Evolutionary conservation across 805 yeast genomes (phyloP).

Genomic region (Teunomyces gatunensis): DNA sequence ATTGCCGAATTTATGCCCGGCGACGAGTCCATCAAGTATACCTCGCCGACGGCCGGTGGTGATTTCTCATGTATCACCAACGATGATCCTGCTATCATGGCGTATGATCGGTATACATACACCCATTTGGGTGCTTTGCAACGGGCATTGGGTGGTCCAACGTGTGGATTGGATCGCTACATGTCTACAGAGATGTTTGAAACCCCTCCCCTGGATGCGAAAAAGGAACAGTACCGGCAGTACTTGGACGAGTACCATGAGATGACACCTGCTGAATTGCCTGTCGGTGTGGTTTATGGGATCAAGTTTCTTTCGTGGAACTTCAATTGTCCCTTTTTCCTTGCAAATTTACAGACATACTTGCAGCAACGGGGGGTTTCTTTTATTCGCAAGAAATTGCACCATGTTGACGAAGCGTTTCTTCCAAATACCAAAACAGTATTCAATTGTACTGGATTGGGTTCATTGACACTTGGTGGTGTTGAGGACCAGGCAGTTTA

Average conservation of each 20-base stretch:
- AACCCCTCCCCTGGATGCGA: slow-evolving; percentile 40
- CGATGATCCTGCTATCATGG: slow-evolving; percentile 42
- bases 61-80: slow-evolving; percentile 51
- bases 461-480: slow-evolving; percentile 63
- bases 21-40: slow-evolving; percentile 67
- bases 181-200: slow-evolving; percentile 66
- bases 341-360: slow-evolving; percentile 45
- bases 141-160: slow-evolving; percentile 46
- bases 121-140: slow-evolving; percentile 44
- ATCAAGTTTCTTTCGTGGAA: slow-evolving; percentile 59
- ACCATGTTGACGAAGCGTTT: slow-evolving; percentile 59
- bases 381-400: slow-evolving; percentile 45
- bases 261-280: slow-evolving; percentile 40
- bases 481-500: slow-evolving; percentile 59
- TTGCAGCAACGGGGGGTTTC: slow-evolving; percentile 49
- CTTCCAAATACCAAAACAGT: slow-evolving; percentile 40
- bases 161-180: slow-evolving; percentile 52
- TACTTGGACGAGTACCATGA: slow-evolving; percentile 49
- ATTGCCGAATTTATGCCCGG: slow-evolving; percentile 74
- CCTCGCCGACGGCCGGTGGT: slow-evolving; percentile 75
- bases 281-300: slow-evolving; percentile 56
- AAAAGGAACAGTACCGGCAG: slow-evolving; percentile 45
- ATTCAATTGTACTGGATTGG: slow-evolving; percentile 77
- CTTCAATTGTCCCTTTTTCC: slow-evolving; percentile 68
- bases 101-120: slow-evolving; percentile 59